phyloP scores from a whole-genome alignment of 2,329 filamentous ascomycete species.

The Fusarium sarcochroum region DNA sequence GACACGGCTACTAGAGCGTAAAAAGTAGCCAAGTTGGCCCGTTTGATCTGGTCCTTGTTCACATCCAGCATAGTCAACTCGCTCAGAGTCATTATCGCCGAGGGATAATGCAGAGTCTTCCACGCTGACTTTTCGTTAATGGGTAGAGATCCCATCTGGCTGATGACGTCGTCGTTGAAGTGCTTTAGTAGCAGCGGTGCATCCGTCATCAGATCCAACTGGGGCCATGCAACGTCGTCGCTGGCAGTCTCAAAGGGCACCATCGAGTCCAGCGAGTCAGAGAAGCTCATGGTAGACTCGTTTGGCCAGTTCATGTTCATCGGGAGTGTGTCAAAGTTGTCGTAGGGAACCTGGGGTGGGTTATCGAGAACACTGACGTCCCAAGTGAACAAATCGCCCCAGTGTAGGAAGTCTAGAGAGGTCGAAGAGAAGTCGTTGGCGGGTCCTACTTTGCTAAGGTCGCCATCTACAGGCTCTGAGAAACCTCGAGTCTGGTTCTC shows the following conservation, averaged over 20 bases:
- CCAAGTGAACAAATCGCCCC: conserved; percentile 44
- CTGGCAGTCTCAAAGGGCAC: conserved; percentile 4
- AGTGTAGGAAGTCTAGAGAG: conserved; percentile 34
- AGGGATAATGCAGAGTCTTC: conserved; percentile 39
- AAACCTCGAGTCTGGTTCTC: conserved; percentile 15
- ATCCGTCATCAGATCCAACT: conserved; percentile 38
- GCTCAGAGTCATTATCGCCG: conserved; percentile 40
- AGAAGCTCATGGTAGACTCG: conserved; percentile 17
- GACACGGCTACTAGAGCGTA: conserved; percentile 42
- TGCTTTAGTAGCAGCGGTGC: conserved; percentile 34
- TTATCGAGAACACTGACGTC: conserved; percentile 41
- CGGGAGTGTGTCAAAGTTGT: conserved; percentile 16
- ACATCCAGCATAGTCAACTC: conserved; percentile 38
- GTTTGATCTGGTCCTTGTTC: conserved; percentile 34
- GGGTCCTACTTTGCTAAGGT: fast-evolving
- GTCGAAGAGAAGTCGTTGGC: conserved; percentile 11
- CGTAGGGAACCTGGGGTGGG: conserved; percentile 17
- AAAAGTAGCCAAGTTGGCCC: conserved; percentile 36
- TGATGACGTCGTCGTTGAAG: conserved; percentile 45
- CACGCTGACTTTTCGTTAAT: conserved; percentile 45
- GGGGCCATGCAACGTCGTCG: conserved; percentile 29
- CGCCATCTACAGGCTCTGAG: conserved; percentile 5
- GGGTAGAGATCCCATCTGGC: conserved; percentile 42
- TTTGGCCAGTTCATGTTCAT: conserved; percentile 29
- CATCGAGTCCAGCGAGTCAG: conserved; percentile 9